These are phyloP conservation scores for Cruciata laevipes DNA, from an alignment of 257 asterid genomes.

Conservation along the genomic window DNA sequence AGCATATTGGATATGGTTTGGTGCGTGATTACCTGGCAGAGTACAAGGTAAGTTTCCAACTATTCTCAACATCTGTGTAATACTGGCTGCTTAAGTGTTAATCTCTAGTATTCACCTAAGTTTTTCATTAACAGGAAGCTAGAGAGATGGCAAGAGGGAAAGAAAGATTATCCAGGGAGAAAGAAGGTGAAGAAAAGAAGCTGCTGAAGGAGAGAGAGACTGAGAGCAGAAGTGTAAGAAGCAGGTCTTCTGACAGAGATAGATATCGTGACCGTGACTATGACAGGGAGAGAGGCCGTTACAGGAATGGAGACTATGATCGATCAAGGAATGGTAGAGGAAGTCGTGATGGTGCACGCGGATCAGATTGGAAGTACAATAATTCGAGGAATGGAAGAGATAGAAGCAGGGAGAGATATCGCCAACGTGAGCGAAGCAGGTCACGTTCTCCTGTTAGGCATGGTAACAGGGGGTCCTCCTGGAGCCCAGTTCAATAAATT, in stretches of 20 bases:
- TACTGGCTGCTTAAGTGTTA: constrained; percentile 3
- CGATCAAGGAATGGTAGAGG: constrained; percentile 61
- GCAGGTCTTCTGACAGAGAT: constrained; percentile 75
- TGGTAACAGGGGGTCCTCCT: constrained; percentile 53
- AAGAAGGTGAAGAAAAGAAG: constrained; percentile 73
- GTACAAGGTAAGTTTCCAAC: constrained; percentile 28
- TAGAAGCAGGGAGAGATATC: constrained; percentile 68
- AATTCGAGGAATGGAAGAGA: constrained; percentile 66
- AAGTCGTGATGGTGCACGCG: constrained; percentile 47
- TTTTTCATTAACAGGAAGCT: constrained; percentile 46
- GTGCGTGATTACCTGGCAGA: constrained; percentile 80
- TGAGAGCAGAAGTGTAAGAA: constrained; percentile 48
- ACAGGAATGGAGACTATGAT: constrained; percentile 45
- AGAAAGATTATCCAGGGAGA: constrained; percentile 77
- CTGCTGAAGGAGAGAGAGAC: constrained; percentile 69
- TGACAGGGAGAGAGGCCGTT: constrained; percentile 48
- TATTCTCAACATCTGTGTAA: not conserved
- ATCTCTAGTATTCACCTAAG: constrained; percentile 13
- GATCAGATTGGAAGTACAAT: constrained; percentile 50
- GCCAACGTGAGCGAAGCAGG: constrained; percentile 66
- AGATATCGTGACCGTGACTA: constrained; percentile 52
- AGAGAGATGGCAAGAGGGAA: constrained; percentile 82
- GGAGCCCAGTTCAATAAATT: constrained; percentile 63
- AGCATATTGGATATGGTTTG: constrained; percentile 91
- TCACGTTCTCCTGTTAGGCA: constrained; percentile 75